Evolutionary conservation across 208 protist genomes (phyloP).

Genomic region (Leishmania gerbilli): DNA sequence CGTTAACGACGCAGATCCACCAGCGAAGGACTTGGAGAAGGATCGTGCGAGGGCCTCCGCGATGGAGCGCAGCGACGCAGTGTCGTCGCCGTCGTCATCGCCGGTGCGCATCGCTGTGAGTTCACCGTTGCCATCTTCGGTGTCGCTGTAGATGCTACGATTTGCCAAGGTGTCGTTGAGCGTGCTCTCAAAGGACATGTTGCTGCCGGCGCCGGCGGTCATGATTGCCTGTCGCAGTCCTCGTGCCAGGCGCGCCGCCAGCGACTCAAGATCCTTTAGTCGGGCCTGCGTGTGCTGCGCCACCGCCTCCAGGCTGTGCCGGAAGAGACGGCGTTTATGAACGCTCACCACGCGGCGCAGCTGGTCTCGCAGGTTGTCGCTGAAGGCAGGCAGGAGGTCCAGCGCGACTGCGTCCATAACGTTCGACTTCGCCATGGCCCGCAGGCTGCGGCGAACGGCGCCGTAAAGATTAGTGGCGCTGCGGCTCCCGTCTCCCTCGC

Average conservation of each 20-base stretch:
- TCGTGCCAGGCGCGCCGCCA: constrained; percentile 23
- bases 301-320: constrained; percentile 19
- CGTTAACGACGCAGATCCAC: neutral
- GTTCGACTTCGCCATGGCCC: constrained; percentile 16
- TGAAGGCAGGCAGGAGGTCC: constrained; percentile 27
- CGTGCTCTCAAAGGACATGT: neutral
- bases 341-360: constrained; percentile 12
- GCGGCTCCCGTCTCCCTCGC: neutral
- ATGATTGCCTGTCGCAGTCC: constrained; percentile 16
- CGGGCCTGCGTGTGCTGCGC: constrained; percentile 19
- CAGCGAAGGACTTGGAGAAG: constrained; percentile 16
- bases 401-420: constrained; percentile 21
- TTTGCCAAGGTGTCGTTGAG: neutral
- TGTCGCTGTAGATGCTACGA: constrained; percentile 12
- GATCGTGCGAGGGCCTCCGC: constrained; percentile 17
- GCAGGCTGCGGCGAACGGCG: constrained; percentile 13
- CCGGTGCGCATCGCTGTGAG: neutral
- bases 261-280: constrained; percentile 12
- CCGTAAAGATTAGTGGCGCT: constrained; percentile 13
- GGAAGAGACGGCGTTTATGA: constrained; percentile 25
- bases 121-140: neutral
- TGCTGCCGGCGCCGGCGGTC: neutral
- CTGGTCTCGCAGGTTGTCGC: constrained; percentile 20
- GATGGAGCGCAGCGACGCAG: constrained; percentile 15
- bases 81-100: constrained; percentile 7